These are phyloP conservation scores for Ambrosia trifida DNA, from an alignment of 129 eudicot species.

Conservation along the genomic window DNA sequence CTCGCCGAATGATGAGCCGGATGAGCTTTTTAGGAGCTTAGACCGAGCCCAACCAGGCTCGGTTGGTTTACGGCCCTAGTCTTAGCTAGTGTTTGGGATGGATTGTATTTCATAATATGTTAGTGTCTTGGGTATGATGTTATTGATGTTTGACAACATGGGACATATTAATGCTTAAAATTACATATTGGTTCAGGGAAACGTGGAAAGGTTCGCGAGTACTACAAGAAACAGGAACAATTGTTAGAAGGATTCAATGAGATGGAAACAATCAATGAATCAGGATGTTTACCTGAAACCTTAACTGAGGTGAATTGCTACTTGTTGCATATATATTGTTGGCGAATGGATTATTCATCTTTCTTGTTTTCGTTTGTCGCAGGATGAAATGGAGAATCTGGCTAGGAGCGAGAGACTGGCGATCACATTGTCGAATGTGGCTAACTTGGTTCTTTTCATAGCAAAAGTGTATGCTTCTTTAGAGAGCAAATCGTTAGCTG, in stretches of 20 bases:
- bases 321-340: not conserved
- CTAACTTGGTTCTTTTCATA: constrained; percentile 68
- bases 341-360: not conserved
- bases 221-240: constrained; percentile 75
- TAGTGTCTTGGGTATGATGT: too few relatives aligned
- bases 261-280: constrained; percentile 79
- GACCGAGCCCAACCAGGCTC: too few relatives aligned
- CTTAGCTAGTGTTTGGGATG: too few relatives aligned
- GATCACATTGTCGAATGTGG: constrained; percentile 56
- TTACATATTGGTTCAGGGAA: constrained; percentile 41
- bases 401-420: constrained; percentile 84
- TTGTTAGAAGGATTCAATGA: constrained; percentile 84
- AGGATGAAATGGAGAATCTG: constrained; percentile 74
- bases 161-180: not conserved
- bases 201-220: constrained; percentile 70
- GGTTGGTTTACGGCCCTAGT: too few relatives aligned
- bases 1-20: too few relatives aligned
- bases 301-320: constrained; percentile 64
- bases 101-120: too few relatives aligned
- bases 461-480: constrained; percentile 87
- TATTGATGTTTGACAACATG: not conserved
- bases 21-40: too few relatives aligned
- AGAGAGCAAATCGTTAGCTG: constrained; percentile 86
- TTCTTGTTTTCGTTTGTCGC: constrained; percentile 14
- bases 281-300: constrained; percentile 60